Evolutionary conservation across 352 stramenopile species (phyloP), one percentile per base, ranked within the genome.

Genomic region (Blastocystis sp.): DNA sequence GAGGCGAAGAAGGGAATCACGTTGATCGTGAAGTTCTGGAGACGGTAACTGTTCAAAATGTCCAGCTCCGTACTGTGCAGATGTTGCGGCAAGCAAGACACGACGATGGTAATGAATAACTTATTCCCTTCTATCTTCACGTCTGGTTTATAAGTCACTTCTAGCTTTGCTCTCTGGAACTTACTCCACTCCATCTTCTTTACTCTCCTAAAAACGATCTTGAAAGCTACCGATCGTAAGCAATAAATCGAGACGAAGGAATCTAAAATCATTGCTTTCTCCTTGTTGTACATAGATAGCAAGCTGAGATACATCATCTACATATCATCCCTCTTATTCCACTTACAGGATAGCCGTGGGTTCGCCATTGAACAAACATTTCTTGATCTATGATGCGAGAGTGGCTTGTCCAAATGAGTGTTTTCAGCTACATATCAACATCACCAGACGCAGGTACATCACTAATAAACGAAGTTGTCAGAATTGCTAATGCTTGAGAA

Each of bases 261-360:
- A 43, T 85, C 73, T 3, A 85, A 55, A 43, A 85, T 85, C 73
- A 85, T 85, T 11, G 47, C 54, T 43, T 68, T 85, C 56, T 85
- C 73, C 50, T 85, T 85, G 20, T 56, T 66, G 41, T 85, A 85
- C 73, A 85, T 85, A 1, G 73, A 85, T 0, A 85, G 56, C 2
- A 85, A 20, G 11, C 47, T 68, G 4, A 30, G 34, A 53, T 66
- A 85, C 47, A 85, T 68, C 20, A 85, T 85, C 73, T 85, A 16
- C 11, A 9, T 16, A 1, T 66, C 13, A 85, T 4, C 20, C 7
- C 24, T 18, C 16, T n/a, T 9, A 0, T 2, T 11, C 5, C 13
- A 24, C 18, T n/a, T 34, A 85, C 73, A 8, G 73, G 73, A n/a
- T 85, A 85, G 8, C 73, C 73, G 37, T 62, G 26, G 7, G n/a